Percentiles rank a stretch among this genome's conserved stretches.
Conservation (phyloP, 371 early-diverging fungal genomes). For the Umbelopsis sp. region DNA sequence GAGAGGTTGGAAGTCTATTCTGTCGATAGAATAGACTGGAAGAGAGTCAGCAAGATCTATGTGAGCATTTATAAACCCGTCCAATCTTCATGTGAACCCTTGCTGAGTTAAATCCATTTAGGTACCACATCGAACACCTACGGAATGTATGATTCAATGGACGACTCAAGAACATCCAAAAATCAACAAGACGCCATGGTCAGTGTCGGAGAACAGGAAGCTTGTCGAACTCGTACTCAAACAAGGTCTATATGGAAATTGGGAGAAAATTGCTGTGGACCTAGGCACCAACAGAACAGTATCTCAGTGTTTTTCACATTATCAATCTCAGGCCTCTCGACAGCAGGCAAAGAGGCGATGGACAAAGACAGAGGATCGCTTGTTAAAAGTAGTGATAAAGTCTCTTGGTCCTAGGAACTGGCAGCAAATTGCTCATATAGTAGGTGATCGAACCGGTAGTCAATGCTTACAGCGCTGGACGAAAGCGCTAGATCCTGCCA, state of each 20-base stretch:
- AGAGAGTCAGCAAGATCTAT: conserved; percentile 61
- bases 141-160: conserved; percentile 84
- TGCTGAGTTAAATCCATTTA: conserved; percentile 13
- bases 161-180: conserved; percentile 82
- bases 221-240: conserved; percentile 52
- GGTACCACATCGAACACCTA: conserved; percentile 64
- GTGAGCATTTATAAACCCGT: conserved; percentile 34
- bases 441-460: conserved; percentile 72
- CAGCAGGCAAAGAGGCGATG: conserved; percentile 40
- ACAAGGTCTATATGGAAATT: conserved; percentile 52
- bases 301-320: conserved; percentile 79
- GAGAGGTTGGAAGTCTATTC: conserved; percentile 55
- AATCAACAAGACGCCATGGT: conserved; percentile 77
- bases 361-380: conserved; percentile 67
- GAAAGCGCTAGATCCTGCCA: conserved; percentile 76
- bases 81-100: too few relatives aligned
- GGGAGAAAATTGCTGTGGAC: conserved; percentile 65
- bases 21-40: conserved; percentile 72
- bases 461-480: conserved; percentile 88
- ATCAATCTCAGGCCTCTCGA: conserved; percentile 53
- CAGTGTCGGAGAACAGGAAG: conserved; percentile 53
- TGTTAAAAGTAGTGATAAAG: conserved; percentile 60
- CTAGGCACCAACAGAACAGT: conserved; percentile 74
- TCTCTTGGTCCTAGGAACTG: conserved; percentile 70
- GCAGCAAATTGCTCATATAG: conserved; percentile 67